These are phyloP conservation scores for Calocybe gangraenosa DNA, from an alignment of 768 basidiomycete genomes.

Conservation along the genomic window DNA sequence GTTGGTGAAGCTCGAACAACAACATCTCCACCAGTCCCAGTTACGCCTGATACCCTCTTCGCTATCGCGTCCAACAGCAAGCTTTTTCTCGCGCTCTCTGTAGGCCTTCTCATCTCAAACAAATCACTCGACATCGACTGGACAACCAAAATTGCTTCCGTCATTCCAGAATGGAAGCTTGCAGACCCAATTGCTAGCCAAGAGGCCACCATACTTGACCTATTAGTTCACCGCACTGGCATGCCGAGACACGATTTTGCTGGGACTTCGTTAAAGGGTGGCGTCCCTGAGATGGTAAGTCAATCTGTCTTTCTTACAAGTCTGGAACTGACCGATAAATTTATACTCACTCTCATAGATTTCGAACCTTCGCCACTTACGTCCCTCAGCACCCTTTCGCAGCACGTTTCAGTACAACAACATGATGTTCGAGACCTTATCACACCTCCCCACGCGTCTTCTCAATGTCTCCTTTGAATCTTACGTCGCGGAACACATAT, in stretches of 20 bases:
- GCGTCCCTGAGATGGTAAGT: conserved; percentile 32
- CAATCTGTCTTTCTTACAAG: too few relatives aligned
- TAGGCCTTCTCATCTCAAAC: conserved; percentile 36
- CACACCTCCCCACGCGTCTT: conserved; percentile 32
- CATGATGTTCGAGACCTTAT: conserved; percentile 39
- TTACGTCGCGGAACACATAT: conserved; percentile 34
- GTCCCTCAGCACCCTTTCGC: conserved; percentile 35
- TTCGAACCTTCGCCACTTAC: conserved; percentile 30
- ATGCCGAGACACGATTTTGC: conserved; percentile 42
- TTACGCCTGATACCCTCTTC: conserved; percentile 40
- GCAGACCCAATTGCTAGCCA: conserved; percentile 32
- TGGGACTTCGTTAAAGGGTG: conserved; percentile 23
- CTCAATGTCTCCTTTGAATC: conserved; percentile 37
- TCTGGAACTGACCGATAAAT: too few relatives aligned
- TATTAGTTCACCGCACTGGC: conserved; percentile 40
- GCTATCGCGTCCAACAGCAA: conserved; percentile 44
- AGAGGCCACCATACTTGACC: conserved; percentile 34
- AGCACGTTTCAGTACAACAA: conserved; percentile 45
- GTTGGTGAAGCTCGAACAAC: conserved; percentile 32
- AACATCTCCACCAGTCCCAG: conserved; percentile 17
- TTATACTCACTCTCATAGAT: conserved; percentile 28
- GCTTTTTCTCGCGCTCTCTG: conserved; percentile 33
- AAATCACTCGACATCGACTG: conserved; percentile 31
- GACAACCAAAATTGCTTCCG: conserved; percentile 30
- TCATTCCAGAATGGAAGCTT: conserved; percentile 38